phyloP scores from a whole-genome alignment of 441 rosid species.

The Pelargonium myrrhifolium region DNA sequence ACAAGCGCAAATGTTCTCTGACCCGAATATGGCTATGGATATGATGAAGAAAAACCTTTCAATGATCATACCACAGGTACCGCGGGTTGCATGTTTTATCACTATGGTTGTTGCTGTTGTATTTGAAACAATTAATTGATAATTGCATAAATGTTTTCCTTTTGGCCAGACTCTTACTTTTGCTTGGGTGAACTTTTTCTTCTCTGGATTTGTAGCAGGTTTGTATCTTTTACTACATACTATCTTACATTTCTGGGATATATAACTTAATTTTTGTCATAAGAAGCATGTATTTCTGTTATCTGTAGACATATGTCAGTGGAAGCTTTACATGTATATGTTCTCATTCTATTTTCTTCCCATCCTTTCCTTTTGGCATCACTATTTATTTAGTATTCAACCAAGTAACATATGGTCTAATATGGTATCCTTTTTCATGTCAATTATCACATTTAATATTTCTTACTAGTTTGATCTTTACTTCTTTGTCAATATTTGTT shows the following conservation, averaged over 20 bases:
- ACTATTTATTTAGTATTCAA: no score
- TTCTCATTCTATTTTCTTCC: no score
- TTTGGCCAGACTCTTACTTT: conserved; percentile 79
- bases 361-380: no score
- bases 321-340: no score
- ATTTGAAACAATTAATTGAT: background rate
- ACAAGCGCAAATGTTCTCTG: conserved; percentile 98
- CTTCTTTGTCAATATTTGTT: background rate
- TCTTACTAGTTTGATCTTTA: conserved; percentile 6
- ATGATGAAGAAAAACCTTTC: conserved; percentile 99
- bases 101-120: background rate
- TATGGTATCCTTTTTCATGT: background rate
- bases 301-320: no score
- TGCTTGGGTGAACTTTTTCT: conserved; percentile 99
- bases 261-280: background rate
- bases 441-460: background rate
- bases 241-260: background rate
- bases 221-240: conserved; percentile 13
- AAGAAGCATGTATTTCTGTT: background rate
- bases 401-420: background rate
- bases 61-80: conserved; percentile 95
- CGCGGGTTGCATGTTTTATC: background rate
- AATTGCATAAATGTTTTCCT: conserved; percentile 13
- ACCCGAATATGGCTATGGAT: conserved; percentile 99
- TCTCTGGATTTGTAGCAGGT: conserved; percentile 99